Base-by-base conservation (phyloP, 257 asterid species). In the Capsicum baccatum region DNA sequence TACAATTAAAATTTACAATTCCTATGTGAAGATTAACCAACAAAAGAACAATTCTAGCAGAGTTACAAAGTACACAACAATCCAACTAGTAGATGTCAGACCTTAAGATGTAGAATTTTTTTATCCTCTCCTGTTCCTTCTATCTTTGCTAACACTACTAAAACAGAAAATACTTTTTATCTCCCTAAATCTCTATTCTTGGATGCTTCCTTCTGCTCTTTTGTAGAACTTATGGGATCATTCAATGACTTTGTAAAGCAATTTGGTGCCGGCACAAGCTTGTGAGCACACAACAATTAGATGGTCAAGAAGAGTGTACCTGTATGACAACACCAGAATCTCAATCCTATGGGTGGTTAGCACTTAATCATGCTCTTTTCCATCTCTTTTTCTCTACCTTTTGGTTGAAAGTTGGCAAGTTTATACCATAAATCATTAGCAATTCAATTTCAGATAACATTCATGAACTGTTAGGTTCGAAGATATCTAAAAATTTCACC, bases 91-190 rank as follows among this genome's bases (percentile, higher is more conserved):
- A 64, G 54, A 58, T n/a, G 26, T 57, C 85, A 71, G 14, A 92
- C 96, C 94, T 90, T 83, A 83, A 42, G 83, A 19, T 48, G 83
- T n/a, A 70, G 83, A 39, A 54, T 67, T 85, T 14, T 19, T 8
- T 60, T 80, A 74, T 74, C 64, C 85, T 12, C 90, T 9, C 66
- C 70, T 84, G 82, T 56, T 37, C 79, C 82, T 82, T 85, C 89
- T 68, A 81, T 86, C 91, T 52, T 86, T 90, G 83, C 84, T 71
- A n/a, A 39, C 87, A 59, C 88, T 87, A 73, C 84, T 83, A 56
- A 79, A 83, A 85, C 82, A 82, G 56, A 79, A 83, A 70, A 76
- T 44, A 62, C 90, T 64, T 71, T 57, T 44, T 86, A 66, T 83
- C 63, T 44, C 17, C 88, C 66, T 26, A 71, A 37, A 17, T 84